These are phyloP conservation scores for Ophiocordyceps robertsii DNA, from an alignment of 2,329 filamentous ascomycete species.

Conservation along the genomic window DNA sequence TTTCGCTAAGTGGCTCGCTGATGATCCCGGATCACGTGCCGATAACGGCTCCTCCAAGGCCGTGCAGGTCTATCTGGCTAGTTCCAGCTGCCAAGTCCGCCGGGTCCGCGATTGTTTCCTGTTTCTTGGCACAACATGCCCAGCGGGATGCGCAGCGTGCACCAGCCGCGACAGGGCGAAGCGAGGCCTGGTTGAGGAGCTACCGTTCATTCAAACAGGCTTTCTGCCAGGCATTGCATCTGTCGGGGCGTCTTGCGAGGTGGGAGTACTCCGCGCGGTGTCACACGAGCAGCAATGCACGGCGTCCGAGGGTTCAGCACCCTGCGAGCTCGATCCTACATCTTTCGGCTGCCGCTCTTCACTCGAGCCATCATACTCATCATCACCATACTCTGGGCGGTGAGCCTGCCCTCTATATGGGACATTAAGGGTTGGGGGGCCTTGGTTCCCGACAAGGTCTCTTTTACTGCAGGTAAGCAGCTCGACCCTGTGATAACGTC, in stretches of 20 bases:
- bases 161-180: background rate
- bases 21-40: too few relatives aligned
- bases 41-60: too few relatives aligned
- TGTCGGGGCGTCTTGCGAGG: too few relatives aligned
- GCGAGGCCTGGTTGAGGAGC: background rate
- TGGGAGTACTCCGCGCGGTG: background rate
- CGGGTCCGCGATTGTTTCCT: background rate
- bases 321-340: constrained; percentile 62
- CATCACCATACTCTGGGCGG: constrained; percentile 50
- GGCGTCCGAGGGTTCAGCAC: constrained; percentile 45
- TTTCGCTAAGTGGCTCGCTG: too few relatives aligned
- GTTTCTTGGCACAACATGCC: background rate
- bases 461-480: constrained; percentile 50
- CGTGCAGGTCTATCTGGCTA: too few relatives aligned
- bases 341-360: constrained; percentile 76
- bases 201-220: background rate
- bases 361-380: constrained; percentile 57
- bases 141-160: background rate
- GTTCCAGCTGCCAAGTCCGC: too few relatives aligned
- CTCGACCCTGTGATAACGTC: too few relatives aligned
- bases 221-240: background rate
- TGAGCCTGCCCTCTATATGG: constrained; percentile 56
- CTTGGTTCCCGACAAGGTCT: constrained; percentile 64
- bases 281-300: constrained; percentile 5
- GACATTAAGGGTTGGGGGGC: constrained; percentile 65